Base-by-base conservation (phyloP, 2,329 filamentous ascomycete species). In the Alternaria panax region DNA sequence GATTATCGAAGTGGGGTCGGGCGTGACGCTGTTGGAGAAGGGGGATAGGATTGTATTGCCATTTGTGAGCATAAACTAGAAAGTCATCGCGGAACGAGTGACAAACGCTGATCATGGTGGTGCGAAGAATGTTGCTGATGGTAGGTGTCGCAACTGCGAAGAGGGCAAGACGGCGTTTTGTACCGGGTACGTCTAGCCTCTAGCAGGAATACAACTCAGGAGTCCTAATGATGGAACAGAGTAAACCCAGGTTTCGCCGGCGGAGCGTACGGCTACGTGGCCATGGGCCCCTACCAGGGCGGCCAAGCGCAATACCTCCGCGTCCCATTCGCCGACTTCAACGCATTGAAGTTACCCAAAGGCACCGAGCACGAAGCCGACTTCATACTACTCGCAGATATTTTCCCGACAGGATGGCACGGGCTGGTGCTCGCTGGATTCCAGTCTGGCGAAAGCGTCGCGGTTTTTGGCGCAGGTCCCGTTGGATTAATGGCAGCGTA, bases 401-500 rank as follows among this genome's bases (percentile, higher is more conserved):
- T 81, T 45, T 84, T 82, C 54, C 78, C 80, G 1, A 82, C 80
- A 0, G 85, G 84, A 11, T 88, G 86, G 86, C 84, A 87, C 59
- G 85, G 84, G 1, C 72, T 88, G 22, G 80, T 82, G 2, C 80
- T 87, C 2, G 83, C 85, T 4, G 87, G 87, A 0, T 89, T 89
- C 75, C 75, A 84, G 65, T 77, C 86, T 1, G 87, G 87, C 2
- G 87, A 90, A 65, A 83, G 80, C n/a, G 83, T 90, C 2, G 87
- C 87, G 1, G 83, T 90, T 2, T 90, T 89, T 59, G 88, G 87
- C 0, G 86, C 63, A 51, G 70, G 87, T 0, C 87, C 88, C 0
- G 87, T 90, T 1, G 88, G 88, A 1, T 75, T 90, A 5, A 88
- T 90, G 84, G 86, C 87, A 3, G 88, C 88, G 4, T 90, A 90